Evolutionary conservation across 1,139 yeast genomes (phyloP), one percentile per base, ranked within the genome.

Genomic region (Blastobotrys illinoisensis): DNA sequence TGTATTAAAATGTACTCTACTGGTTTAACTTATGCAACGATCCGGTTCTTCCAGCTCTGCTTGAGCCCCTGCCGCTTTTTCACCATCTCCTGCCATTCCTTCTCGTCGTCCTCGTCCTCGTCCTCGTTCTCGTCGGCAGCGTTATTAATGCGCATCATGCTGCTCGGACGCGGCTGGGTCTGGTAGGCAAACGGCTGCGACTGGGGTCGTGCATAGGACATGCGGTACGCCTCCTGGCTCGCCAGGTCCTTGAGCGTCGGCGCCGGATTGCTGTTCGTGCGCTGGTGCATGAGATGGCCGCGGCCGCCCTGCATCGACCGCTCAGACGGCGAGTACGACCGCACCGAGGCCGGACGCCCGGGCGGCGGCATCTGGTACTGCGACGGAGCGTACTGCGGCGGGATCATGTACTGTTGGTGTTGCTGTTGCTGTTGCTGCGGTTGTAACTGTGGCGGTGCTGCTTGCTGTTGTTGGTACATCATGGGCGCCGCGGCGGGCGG

Each of bases 21-120:
- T 20, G 36, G 19, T 13, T 48, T 18, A 20, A 19, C 20, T 18
- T 44, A 49, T 13, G 56, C 51, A 23, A 48, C 47, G 23, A 51
- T 54, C 9, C 58, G 58, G 26, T 54, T 56, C 48, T 59, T 61
- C 68, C 68, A 65, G 58, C 57, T 56, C 48, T 63, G 64, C 53
- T 62, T 61, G 46, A 70, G 57, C 16, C 57, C 61, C 49, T 63
- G 64, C 5, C 72, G 62, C 61, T 67, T 62, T 53, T 63, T 62
- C 46, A 67, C 54, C 64, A 69, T 64, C 54, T 64, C 64, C 54
- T 63, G 60, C 72, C 71, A 67, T 18, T 62, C 71, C 28, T 57
- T 65, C 43, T 69, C 72, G 32, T 68, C 71, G n/a, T 68, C 71
- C 13, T 67, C 71, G 13, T 69, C 72, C 43, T 69, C 71, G 2